phyloP scores from a whole-genome alignment of 2,329 filamentous ascomycete genomes.

The Penicillium decumbens region DNA sequence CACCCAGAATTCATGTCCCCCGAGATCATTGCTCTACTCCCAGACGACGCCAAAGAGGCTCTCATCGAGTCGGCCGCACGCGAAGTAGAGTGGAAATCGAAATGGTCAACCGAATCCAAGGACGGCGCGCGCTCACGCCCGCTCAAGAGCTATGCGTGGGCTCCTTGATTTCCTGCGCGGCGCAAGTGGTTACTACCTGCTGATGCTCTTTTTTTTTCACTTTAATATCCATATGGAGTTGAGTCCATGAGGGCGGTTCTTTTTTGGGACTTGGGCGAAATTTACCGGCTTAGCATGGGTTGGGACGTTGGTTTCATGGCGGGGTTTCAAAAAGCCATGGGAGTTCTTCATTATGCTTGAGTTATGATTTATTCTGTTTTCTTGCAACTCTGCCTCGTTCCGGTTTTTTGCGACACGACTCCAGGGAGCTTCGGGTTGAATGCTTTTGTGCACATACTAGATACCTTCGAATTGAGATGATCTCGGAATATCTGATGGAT shows the following conservation, averaged over 20 bases:
- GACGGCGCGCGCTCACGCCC: conserved; percentile 43
- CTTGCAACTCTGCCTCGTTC: neutral
- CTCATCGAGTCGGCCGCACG: conserved; percentile 63
- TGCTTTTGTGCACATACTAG: neutral
- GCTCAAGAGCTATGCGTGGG: conserved; percentile 40
- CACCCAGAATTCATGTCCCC: conserved; percentile 37
- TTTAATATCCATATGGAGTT: neutral
- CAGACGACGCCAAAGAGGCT: conserved; percentile 58
- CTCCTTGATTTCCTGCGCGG: conserved; percentile 23
- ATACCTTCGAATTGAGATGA: neutral
- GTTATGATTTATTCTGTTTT: neutral
- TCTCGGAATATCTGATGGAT: neutral
- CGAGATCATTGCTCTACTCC: conserved; percentile 43
- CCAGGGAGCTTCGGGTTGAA: neutral
- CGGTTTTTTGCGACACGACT: neutral
- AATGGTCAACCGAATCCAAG: conserved; percentile 66
- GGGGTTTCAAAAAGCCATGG: conserved; percentile 6
- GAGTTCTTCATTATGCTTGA: conserved; percentile 7
- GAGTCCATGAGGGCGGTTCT: neutral
- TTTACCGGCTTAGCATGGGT: conserved; percentile 1
- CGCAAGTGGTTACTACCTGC: neutral
- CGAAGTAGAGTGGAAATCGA: conserved; percentile 67
- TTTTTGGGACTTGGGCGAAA: neutral
- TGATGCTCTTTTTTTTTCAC: neutral
- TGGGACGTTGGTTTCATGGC: conserved; percentile 1